Evolutionary conservation across 1,139 yeast genomes (phyloP).

Genomic region (Pichia kudriavzevii): DNA sequence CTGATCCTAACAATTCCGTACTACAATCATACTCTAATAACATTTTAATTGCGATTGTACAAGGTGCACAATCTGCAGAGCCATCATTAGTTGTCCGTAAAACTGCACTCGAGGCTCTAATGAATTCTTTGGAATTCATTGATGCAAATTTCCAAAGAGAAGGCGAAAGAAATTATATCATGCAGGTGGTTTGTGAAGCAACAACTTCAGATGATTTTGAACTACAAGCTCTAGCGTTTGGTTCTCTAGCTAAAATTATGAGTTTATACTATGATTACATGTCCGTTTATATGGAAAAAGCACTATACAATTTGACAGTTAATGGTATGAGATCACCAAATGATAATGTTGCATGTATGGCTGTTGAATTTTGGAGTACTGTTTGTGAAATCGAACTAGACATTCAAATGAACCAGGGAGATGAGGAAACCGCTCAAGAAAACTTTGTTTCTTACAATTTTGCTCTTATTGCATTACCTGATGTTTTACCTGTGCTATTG

Average conservation of each 20-base stretch:
- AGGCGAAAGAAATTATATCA: slow-evolving; percentile 91
- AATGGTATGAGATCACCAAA: slow-evolving; percentile 82
- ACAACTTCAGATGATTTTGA: slow-evolving; percentile 81
- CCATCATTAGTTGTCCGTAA: slow-evolving; percentile 68
- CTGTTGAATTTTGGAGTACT: slow-evolving; percentile 97
- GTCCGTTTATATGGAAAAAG: slow-evolving; percentile 96
- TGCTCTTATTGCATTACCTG: slow-evolving; percentile 75
- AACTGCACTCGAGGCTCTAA: slow-evolving; percentile 88
- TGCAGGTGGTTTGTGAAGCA: slow-evolving; percentile 99
- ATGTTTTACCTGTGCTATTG: slow-evolving; percentile 82
- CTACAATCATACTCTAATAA: slow-evolving; percentile 84
- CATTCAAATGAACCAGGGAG: slow-evolving; percentile 56
- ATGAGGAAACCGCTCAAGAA: slow-evolving; percentile 46
- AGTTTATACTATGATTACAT: slow-evolving; percentile 78
- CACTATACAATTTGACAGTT: slow-evolving; percentile 82
- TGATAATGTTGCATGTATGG: slow-evolving; percentile 94
- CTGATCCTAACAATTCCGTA: slow-evolving; percentile 77
- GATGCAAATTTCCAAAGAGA: slow-evolving; percentile 82
- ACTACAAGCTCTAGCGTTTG: slow-evolving; percentile 91
- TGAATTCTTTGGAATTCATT: slow-evolving; percentile 85
- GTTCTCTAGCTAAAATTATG: slow-evolving; percentile 91
- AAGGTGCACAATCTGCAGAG: slow-evolving; percentile 86
- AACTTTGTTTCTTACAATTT: slow-evolving; percentile 52
- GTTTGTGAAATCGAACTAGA: slow-evolving; percentile 95
- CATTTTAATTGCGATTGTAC: slow-evolving; percentile 88